Base-by-base conservation (phyloP, 2,329 filamentous ascomycete genomes). In the Fusarium sp. region DNA sequence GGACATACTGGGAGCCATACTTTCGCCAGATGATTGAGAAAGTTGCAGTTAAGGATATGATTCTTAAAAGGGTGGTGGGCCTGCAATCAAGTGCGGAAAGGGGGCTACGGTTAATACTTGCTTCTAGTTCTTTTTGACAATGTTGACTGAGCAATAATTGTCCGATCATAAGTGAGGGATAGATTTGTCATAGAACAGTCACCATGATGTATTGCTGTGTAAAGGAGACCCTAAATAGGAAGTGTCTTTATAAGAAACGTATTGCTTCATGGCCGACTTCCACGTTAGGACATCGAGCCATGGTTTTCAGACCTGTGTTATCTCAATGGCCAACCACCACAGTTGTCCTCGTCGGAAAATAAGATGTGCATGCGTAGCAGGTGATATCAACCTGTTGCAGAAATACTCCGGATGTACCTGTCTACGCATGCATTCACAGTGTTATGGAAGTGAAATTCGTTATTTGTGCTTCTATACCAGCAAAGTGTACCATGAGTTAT, bases 101-200 rank as follows among this genome's bases (percentile, higher is more conserved):
- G 43, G 28, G 9, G 14, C 21, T 20, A 32, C 15, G 26, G 10
- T 19, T 21, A 30, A 8, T 15, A 19, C 9, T 14, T 19, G 15
- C 34, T 20, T 23, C 51, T 28, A 15, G 26, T 23, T 20, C 5
- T 36, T 43, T 34, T 38, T 24, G 17, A 5, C 55, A 30, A 45
- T 20, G 28, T 36, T 46, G 34, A 53, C 42, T 40, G 20, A 20
- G 36, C 50, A 30, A 76, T 26, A 34, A 83, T 77, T 77, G 61
- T 82, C 79, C 19, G 70, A 68, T 1, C 76, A 79, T 7, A 85
- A 78, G 70, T 82, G 77, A 3, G 81, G 79, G 7, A 90, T 89
- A 3, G 92, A 93, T 73, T 92, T 86, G 96, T 89, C 7, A 15
- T 14, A 32, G 14, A 15, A 6, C 28, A 4, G 15, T 32, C 12